Conservation (phyloP, 2,329 filamentous ascomycete genomes). For the Pseudogymnoascus sp. region DNA sequence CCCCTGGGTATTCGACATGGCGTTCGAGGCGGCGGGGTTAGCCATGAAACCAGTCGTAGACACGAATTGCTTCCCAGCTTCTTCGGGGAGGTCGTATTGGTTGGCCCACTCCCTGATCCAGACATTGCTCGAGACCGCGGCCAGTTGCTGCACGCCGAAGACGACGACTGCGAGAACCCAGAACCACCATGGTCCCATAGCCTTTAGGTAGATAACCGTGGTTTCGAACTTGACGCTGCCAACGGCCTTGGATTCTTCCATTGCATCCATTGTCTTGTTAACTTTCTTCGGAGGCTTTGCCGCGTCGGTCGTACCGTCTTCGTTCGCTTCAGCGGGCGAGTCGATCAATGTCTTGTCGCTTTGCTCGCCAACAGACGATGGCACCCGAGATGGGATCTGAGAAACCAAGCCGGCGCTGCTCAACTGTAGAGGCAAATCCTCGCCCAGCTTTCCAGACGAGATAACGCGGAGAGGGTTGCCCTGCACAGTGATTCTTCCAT, state of each 20-base stretch:
- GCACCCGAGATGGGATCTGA: constrained; percentile 65
- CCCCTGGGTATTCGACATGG: constrained; percentile 17
- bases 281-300: constrained; percentile 33
- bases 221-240: constrained; percentile 85
- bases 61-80: constrained; percentile 9
- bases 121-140: constrained; percentile 77
- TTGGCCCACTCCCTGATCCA: constrained; percentile 97
- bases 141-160: constrained; percentile 76
- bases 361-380: constrained; percentile 65
- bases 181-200: constrained; percentile 97
- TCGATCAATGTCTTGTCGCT: constrained; percentile 44
- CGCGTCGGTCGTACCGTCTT: constrained; percentile 33
- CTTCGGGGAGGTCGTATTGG: constrained; percentile 56
- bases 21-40: constrained; percentile 22
- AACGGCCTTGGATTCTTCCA: constrained; percentile 70
- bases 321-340: constrained; percentile 33
- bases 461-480: constrained; percentile 74
- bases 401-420: constrained; percentile 64
- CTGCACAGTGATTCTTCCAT: constrained; percentile 69
- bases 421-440: constrained; percentile 70
- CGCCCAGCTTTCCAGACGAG: constrained; percentile 77
- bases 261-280: constrained; percentile 35
- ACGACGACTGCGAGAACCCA: constrained; percentile 70
- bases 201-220: constrained; percentile 71
- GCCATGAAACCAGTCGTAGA: constrained; percentile 20